phyloP scores from a whole-genome alignment of 75 land plant genomes.

The Larix kaempferi region DNA sequence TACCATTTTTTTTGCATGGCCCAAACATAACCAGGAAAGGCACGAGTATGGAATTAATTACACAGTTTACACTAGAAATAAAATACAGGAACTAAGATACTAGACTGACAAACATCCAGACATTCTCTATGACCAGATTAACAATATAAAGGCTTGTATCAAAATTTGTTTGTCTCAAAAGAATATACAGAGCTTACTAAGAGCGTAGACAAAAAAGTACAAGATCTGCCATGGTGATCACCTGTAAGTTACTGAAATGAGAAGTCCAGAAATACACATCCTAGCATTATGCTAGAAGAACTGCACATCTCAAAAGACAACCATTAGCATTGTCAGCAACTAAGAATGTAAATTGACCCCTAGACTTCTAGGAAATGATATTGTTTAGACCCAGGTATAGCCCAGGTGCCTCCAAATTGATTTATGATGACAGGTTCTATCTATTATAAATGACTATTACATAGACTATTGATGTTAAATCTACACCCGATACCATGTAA shows the following conservation, averaged over 20 bases:
- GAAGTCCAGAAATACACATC: slow-evolving; percentile 11
- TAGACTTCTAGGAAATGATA: background rate
- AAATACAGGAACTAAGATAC: background rate
- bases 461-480: slow-evolving; percentile 1
- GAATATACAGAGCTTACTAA: background rate
- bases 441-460: background rate
- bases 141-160: background rate
- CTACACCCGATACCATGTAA: background rate
- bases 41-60: background rate
- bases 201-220: background rate
- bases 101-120: background rate
- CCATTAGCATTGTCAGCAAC: slow-evolving; percentile 9
- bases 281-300: slow-evolving; percentile 11
- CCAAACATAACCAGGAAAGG: background rate
- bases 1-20: background rate
- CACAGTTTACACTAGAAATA: background rate
- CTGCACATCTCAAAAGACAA: slow-evolving; percentile 10
- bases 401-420: background rate
- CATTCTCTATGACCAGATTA: background rate
- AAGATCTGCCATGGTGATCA: slow-evolving; percentile 8
- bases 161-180: background rate
- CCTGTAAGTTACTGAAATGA: slow-evolving; percentile 10
- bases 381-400: no score
- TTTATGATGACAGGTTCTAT: background rate
- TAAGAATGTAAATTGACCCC: background rate